A percentile compares a stretch with the other conserved stretches of the same genome.
These are phyloP conservation scores for Calycina herbarum DNA, from an alignment of 2,329 filamentous ascomycete genomes.

Conservation along the genomic window DNA sequence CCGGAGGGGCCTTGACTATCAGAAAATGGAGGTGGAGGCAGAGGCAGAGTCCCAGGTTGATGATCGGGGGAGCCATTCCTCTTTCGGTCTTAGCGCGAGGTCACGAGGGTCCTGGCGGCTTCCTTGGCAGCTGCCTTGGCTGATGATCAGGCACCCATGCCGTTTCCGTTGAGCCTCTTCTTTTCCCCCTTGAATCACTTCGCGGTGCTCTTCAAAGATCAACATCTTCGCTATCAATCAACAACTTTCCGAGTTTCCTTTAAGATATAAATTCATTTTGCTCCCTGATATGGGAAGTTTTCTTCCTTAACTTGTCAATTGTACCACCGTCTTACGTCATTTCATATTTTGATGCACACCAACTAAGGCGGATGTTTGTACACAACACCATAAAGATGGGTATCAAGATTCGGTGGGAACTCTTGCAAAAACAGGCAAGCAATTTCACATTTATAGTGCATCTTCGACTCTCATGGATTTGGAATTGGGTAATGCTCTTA, in stretches of 20 bases:
- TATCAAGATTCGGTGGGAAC: neutral
- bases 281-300: neutral
- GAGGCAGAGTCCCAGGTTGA: too few relatives aligned
- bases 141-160: too few relatives aligned
- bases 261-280: too few relatives aligned
- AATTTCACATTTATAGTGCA: too few relatives aligned
- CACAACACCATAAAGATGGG: neutral
- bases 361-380: neutral
- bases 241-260: too few relatives aligned
- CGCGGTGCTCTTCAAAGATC: too few relatives aligned
- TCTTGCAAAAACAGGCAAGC: too few relatives aligned
- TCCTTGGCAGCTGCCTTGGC: neutral
- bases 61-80: conserved; percentile 8
- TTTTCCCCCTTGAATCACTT: too few relatives aligned
- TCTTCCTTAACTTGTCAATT: neutral
- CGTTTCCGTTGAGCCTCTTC: too few relatives aligned
- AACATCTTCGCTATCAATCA: too few relatives aligned
- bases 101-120: neutral
- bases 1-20: conserved; percentile 13
- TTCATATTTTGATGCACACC: neutral
- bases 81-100: conserved; percentile 6
- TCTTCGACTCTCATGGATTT: too few relatives aligned
- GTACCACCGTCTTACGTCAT: neutral
- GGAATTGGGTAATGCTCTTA: too few relatives aligned
- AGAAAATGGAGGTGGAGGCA: neutral